phyloP scores from a whole-genome alignment of 495 filamentous ascomycete genomes.

The Hyaloscypha variabilis region DNA sequence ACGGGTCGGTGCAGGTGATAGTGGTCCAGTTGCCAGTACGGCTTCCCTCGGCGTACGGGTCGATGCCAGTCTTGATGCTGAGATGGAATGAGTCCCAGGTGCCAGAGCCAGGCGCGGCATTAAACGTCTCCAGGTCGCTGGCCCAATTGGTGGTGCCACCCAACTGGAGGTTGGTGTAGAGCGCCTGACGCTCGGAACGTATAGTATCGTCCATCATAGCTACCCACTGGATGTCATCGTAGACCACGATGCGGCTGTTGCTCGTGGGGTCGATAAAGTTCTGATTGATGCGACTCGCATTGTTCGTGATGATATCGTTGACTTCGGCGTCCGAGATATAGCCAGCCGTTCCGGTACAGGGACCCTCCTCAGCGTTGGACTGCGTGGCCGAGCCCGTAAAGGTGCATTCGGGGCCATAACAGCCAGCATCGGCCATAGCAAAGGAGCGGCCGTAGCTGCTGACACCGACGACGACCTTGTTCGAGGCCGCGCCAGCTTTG shows the following conservation, averaged over 20 bases:
- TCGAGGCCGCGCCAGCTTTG: neutral
- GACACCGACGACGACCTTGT: constrained; percentile 3
- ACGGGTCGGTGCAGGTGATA: too few species aligned
- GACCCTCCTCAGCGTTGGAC: neutral
- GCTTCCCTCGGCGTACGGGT: too few species aligned
- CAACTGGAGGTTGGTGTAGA: constrained; percentile 32
- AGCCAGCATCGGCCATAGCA: neutral
- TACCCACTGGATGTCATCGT: constrained; percentile 39
- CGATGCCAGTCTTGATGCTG: too few species aligned
- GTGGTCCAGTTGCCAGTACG: too few species aligned
- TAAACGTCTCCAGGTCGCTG: too few species aligned
- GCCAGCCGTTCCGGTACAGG: neutral
- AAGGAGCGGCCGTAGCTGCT: neutral
- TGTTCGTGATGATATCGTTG: neutral
- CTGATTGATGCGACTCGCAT: neutral
- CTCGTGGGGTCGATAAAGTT: constrained; percentile 3
- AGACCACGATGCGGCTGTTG: constrained; percentile 39
- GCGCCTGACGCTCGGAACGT: constrained; percentile 29
- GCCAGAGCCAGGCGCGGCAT: too few species aligned
- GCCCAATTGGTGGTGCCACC: constrained; percentile 42
- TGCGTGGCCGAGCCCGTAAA: neutral
- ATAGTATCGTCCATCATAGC: constrained; percentile 40
- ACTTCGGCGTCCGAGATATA: neutral
- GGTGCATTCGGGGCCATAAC: neutral
- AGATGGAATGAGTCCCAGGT: too few species aligned